phyloP scores from a whole-genome alignment of 352 stramenopile species.

The Hyaloperonospora arabidopsidis region DNA sequence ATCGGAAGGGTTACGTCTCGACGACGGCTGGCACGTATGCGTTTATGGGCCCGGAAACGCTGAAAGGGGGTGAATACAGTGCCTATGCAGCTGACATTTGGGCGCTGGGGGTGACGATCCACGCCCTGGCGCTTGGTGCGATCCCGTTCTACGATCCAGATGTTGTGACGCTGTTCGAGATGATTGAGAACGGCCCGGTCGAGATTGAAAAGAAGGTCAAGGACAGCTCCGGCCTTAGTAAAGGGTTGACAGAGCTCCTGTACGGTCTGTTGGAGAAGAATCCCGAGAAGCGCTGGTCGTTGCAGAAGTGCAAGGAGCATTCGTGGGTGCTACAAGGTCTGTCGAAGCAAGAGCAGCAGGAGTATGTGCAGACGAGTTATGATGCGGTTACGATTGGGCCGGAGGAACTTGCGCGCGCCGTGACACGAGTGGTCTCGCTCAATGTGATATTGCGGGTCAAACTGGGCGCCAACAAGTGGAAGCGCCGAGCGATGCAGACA shows the following conservation, averaged over 20 bases:
- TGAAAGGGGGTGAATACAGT: conserved; percentile 70
- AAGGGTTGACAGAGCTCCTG: conserved; percentile 41
- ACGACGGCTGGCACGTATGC: conserved; percentile 78
- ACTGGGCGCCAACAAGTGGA: conserved; percentile 71
- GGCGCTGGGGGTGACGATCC: conserved; percentile 79
- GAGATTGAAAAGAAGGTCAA: conserved; percentile 23
- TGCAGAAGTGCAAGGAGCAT: conserved; percentile 64
- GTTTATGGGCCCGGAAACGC: conserved; percentile 78
- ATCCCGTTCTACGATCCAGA: conserved; percentile 82
- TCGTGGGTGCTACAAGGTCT: conserved; percentile 57
- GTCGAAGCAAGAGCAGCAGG: conserved; percentile 24
- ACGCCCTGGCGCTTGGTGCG: conserved; percentile 67
- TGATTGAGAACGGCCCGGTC: conserved; percentile 60
- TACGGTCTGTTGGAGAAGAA: conserved; percentile 68
- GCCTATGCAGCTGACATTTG: conserved; percentile 83
- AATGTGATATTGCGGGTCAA: conserved; percentile 73
- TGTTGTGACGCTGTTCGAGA: conserved; percentile 77
- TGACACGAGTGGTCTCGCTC: conserved; percentile 70
- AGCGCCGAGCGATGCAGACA: conserved; percentile 56
- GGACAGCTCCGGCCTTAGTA: conserved; percentile 30
- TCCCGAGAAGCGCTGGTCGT: conserved; percentile 55
- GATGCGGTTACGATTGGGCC: conserved; percentile 50
- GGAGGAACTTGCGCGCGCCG: conserved; percentile 55
- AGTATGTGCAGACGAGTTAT: conserved; percentile 45
- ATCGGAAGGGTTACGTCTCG: conserved; percentile 70